Evolutionary conservation across 2,329 filamentous ascomycete genomes (phyloP), one percentile per base, ranked within the genome.

Genomic region (Colletotrichum salicis): DNA sequence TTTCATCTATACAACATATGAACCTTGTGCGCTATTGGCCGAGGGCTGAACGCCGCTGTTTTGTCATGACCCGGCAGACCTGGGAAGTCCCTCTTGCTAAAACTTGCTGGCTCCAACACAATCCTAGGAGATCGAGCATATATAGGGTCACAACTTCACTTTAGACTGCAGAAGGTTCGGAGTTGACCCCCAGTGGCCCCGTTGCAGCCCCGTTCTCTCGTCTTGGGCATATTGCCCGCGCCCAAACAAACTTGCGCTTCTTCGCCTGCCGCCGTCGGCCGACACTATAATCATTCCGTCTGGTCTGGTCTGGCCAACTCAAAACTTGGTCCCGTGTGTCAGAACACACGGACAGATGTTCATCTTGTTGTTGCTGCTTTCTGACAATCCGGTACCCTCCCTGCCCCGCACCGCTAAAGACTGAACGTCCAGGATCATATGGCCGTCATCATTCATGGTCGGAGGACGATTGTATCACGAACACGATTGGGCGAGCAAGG

Each of bases 31-130:
- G 62, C 62, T 64, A 64, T 41, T 64, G 35, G 37, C 37, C 64
- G 55, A 59, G 45, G 37, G 55, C 64, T 41, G 64, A 59, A 55
- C 41, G 15, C 22, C 41, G 55, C 45, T 51, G 41, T 66, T 51
- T 52, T 65, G 63, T 65, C 62, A 45, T 48, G 12, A 35, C 19
- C 45, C 48, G 41, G 48, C 57, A 33, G 37, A 56, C 52, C 52
- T 55, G 52, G 52, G 11, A 67, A 24, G 64, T 33, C 51, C 64
- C 65, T 57, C 48, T 63, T 63, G 15, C 3, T 41, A 41, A 13
- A 41, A 41, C 37, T 19, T 41, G 65, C 51, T 68, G 65, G 56
- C 56, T 48, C 65, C 22, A 52, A 41, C 55, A 66, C 54, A 56
- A 56, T 19, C 15, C 27, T 8, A 13, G 27, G 22, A 33, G 27